Evolutionary conservation across 2,329 filamentous ascomycete genomes (phyloP), one percentile per base, ranked within the genome.

Genomic region (Verticillium longisporum): DNA sequence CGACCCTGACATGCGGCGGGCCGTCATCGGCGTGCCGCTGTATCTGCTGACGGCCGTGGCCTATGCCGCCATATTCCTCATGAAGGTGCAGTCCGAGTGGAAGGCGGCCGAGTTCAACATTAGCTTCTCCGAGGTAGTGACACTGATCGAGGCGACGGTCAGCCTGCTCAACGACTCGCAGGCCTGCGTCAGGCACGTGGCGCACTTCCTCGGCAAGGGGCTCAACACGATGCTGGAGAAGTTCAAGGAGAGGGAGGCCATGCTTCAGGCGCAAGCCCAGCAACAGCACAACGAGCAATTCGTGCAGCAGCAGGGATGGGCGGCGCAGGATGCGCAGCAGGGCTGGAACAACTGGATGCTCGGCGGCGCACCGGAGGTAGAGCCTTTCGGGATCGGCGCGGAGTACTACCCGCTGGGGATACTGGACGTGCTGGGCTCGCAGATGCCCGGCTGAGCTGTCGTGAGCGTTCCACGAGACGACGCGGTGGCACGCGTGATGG

Each of bases 41-140:
- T 73, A 73, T 55, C 61, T 73, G 6, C 66, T 71, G 26, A 73
- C 70, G 2, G 73, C 69, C 6, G 71, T 73, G 56, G 67, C 72
- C 0, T 73, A 71, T 55, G 71, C 72, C 1, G 68, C 65, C 41
- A 63, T 73, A 54, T 73, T 73, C 53, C 65, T 73, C 1, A 70
- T 73, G 65, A 73, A 73, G 61, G 68, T 72, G 4, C 67, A 70
- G 26, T 66, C 68, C 1, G 66, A 72, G 57, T 73, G 71, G 71
- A 66, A 65, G 36, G 64, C 66, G 1, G 71, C 70, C 5, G 64
- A 66, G 34, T 65, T 73, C 11, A 60, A 65, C 10, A 63, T 71
- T 2, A 61, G 69, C 33, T 72, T 74, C 60, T 72, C 71, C 1
- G 74, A 74, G 38, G 69, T 72, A 0, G 61, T 68, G 1, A 26